phyloP scores from a whole-genome alignment of 345 rosid genomes.

The Salix udensis region DNA sequence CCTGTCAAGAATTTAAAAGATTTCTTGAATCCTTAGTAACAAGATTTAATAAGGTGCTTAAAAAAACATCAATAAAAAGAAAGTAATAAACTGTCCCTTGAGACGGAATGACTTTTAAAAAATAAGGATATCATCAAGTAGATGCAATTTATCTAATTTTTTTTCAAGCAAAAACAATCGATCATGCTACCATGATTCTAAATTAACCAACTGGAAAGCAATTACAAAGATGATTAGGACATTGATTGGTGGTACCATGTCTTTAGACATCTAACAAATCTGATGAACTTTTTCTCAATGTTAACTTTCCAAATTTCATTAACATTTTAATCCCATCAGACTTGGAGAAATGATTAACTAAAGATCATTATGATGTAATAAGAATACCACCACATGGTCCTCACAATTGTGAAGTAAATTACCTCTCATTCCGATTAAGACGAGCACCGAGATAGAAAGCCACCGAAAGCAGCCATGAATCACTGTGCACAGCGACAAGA shows the following conservation, averaged over 20 bases:
- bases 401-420: slow-evolving; percentile 1
- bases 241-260: background rate
- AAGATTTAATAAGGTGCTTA: background rate
- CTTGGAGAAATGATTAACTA: background rate
- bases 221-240: background rate
- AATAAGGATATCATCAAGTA: background rate
- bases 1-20: background rate
- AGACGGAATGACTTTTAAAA: background rate
- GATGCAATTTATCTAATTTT: background rate
- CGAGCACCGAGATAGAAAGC: slow-evolving; percentile 95
- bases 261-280: background rate
- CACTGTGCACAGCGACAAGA: slow-evolving; percentile 89
- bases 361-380: background rate
- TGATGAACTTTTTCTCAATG: background rate
- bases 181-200: background rate
- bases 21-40: background rate
- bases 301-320: background rate
- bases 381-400: background rate
- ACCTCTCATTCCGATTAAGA: slow-evolving; percentile 88
- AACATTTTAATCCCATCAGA: background rate
- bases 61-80: background rate
- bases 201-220: background rate
- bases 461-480: slow-evolving; percentile 96
- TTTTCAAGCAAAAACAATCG: background rate
- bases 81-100: background rate